Evolutionary conservation across 345 rosid genomes (phyloP).

Genomic region (Physaria fendleri): DNA sequence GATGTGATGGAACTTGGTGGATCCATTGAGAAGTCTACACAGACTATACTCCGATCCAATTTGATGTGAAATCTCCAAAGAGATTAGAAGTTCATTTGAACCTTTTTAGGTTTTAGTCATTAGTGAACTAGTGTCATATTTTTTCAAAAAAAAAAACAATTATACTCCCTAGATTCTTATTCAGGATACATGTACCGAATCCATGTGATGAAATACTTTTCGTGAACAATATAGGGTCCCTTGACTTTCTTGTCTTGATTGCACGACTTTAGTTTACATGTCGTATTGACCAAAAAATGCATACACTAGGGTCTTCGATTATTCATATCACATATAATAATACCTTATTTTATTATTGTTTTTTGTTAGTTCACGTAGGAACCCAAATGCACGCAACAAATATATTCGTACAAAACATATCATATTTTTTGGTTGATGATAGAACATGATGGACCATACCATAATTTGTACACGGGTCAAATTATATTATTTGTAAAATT

Average conservation of each 20-base stretch:
- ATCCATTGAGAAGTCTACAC: no score
- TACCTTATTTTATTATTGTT: not conserved
- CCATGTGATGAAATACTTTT: constrained; percentile 32
- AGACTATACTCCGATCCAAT: no score
- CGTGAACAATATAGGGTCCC: constrained; percentile 21
- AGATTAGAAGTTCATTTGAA: constrained; percentile 14
- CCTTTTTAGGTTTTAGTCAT: constrained; percentile 13
- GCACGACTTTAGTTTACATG: constrained; percentile 15
- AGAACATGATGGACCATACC: not conserved
- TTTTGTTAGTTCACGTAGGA: not conserved
- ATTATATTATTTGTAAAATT: not conserved
- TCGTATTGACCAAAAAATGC: no score
- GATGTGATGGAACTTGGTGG: constrained; percentile 3
- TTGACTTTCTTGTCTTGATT: constrained; percentile 22
- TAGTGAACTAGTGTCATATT: not conserved
- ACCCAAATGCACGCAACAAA: constrained; percentile 11
- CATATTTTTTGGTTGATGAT: not conserved
- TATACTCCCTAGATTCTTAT: constrained; percentile 12
- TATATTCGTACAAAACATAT: not conserved
- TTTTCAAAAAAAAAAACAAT: not conserved
- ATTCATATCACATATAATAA: constrained; percentile 2
- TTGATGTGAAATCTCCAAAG: constrained; percentile 19
- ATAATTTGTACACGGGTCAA: not conserved
- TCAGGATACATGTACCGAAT: constrained; percentile 20
- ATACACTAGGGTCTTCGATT: not conserved